Evolutionary conservation across 1,284 basidiomycete genomes (phyloP), one percentile per base, ranked within the genome.

Genomic region (Phaffia rhodozyma): DNA sequence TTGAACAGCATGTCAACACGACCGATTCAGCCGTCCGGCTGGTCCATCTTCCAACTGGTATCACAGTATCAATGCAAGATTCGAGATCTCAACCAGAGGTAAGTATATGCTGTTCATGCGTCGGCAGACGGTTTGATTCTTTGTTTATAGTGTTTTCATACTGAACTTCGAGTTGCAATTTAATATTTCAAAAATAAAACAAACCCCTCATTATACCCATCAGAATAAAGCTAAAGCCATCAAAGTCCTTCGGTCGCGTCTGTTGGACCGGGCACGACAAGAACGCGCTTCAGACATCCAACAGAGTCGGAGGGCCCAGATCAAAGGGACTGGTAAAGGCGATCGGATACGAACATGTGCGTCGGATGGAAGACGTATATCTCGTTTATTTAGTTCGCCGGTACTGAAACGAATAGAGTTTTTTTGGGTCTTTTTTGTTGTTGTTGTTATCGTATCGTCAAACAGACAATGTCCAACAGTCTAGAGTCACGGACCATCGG

Each of bases 41-140:
- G 48, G 96, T 92, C 0, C 96, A 98, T 71, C 77, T 89, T 20
- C 94, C 96, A 0, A 90, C 91, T 1, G 93, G 94, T 0, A 89
- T 97, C 63, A 88, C 86, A 0, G 96, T 98, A 7, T 93, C 92
- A 3, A 98, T 97, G 91, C 96, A 98, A 77, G 94, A 98, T 71
- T 92, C 94, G 68, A 83, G 96, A 11, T 91, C 87, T 71, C 94
- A 98, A 73, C 93, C 97, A 73, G 87, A 91, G 78, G 89, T 89
- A 67, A 18, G n/a, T n/a, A 27, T 49, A 2, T 43, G 5, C 38
- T 43, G 7, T 43, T 16, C 13, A 16, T 16, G 13, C 13, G 13
- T 16, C 13, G 38, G 13, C 7, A 7, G 13, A 16, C 32, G 13
- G 38, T 43, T 27, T 5, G n/a, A 58, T 49, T 34, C 66, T 5